Evolutionary conservation across 108 stramenopile species (phyloP), one percentile per base, ranked within the genome.

Genomic region (Schizochytrium sp.): DNA sequence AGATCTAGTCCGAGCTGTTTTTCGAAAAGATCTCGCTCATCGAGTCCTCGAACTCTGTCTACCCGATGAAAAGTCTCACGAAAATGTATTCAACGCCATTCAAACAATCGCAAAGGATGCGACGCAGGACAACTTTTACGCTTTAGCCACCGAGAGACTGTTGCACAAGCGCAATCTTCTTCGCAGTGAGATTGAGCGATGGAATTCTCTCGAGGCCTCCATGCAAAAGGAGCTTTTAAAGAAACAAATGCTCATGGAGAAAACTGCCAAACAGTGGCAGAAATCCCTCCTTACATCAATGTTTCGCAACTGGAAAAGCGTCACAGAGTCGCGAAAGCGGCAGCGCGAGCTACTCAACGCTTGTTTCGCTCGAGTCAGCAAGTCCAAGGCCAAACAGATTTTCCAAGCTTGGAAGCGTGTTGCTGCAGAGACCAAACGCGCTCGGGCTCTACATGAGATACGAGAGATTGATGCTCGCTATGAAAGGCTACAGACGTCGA

Each of bases 171-270:
- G 41, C 25, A 18, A 69, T 18, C 63, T 69, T 8, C 63, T 69
- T 18, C 63, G 41, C 25, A 18, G 63, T 18, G 76, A 83, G 28
- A 47, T 83, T 4, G 76, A 83, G 45, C 51, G 48, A 1, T 83
- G 76, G 76, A 53, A 83, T 3, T 53, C 45, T 12, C 76, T 83
- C 28, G 76, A 83, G 19, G 48, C 51, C 25, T 19, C 76, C 6
- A 83, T 83, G 76, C 76, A 83, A 83, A 83, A 83, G 23, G 76
- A 83, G 51, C 12, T 83, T 53, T 45, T 83, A 45, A 83, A 53
- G 23, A 83, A 83, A 12, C 76, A 83, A 53, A 53, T 53, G 51
- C 76, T 83, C 45, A 47, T 83, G 45, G 48, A 83, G 28, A 83
- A 83, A 23, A 83, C 76, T 2, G 51, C 76, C 12, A 83, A 83